These are phyloP conservation scores for Yamadazyma sp. DNA, from an alignment of 1,139 yeast genomes.

Conservation along the genomic window DNA sequence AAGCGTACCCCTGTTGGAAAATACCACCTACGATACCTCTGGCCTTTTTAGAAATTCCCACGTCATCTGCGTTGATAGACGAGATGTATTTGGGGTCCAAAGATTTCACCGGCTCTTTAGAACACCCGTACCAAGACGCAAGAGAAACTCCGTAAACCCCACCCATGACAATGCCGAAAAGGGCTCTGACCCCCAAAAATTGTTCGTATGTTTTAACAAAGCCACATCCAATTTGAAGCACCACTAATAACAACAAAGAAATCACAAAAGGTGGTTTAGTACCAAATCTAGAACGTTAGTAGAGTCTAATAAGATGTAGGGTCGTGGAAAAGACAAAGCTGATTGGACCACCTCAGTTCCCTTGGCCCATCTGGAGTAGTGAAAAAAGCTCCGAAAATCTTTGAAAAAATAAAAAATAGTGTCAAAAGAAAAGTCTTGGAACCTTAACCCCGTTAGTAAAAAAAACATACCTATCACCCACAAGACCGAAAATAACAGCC, in stretches of 20 bases:
- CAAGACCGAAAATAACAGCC: slow-evolving; percentile 36
- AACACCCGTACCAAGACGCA: slow-evolving; percentile 40
- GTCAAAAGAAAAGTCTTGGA: neutral
- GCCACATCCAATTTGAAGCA: slow-evolving; percentile 42
- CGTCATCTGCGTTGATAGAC: slow-evolving; percentile 10
- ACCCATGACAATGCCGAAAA: slow-evolving; percentile 47
- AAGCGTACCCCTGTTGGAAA: slow-evolving; percentile 45
- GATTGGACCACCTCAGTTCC: neutral
- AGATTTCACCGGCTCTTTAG: slow-evolving; percentile 18
- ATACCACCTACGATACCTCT: slow-evolving; percentile 43
- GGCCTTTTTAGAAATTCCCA: slow-evolving; percentile 34
- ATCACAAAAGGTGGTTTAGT: slow-evolving; percentile 39
- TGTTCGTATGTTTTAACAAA: slow-evolving; percentile 37
- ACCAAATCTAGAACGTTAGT: slow-evolving; percentile 21
- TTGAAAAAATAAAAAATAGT: neutral
- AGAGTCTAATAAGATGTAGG: neutral
- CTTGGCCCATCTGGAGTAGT: neutral
- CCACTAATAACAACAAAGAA: slow-evolving; percentile 30
- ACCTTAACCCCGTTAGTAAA: neutral
- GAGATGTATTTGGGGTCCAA: slow-evolving; percentile 9
- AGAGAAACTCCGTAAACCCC: slow-evolving; percentile 41
- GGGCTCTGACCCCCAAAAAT: slow-evolving; percentile 40
- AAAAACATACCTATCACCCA: slow-evolving; percentile 30
- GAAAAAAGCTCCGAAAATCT: slow-evolving; percentile 2
- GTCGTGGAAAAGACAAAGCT: neutral